These are phyloP conservation scores for Phytophthora sp. DNA, from an alignment of 352 stramenopile genomes.

Conservation along the genomic window DNA sequence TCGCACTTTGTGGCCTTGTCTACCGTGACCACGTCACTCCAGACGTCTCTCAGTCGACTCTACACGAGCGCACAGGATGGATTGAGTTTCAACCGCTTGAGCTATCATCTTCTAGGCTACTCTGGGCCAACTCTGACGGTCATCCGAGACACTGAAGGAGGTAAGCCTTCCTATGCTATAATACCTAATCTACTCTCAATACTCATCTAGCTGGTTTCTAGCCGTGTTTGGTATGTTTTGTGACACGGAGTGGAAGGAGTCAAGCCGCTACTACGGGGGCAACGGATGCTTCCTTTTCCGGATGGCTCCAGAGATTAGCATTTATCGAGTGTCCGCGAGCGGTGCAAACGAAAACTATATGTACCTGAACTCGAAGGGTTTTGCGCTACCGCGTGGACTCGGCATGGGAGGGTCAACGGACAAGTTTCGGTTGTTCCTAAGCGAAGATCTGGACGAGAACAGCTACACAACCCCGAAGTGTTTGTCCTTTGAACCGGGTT, in stretches of 20 bases:
- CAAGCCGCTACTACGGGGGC: constrained; percentile 78
- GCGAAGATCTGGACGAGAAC: constrained; percentile 84
- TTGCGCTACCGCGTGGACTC: constrained; percentile 71
- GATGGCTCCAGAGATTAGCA: constrained; percentile 59
- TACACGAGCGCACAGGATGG: constrained; percentile 86
- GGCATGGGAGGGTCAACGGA: constrained; percentile 80
- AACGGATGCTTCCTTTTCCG: constrained; percentile 87
- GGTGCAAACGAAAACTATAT: constrained; percentile 75
- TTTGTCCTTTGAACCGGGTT: constrained; percentile 73
- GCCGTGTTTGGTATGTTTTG: constrained; percentile 89
- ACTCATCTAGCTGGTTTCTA: constrained; percentile 24
- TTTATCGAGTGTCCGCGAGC: constrained; percentile 62
- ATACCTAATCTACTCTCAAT: not conserved
- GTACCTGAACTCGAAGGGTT: constrained; percentile 90
- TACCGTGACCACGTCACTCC: constrained; percentile 57
- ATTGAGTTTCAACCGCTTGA: constrained; percentile 84
- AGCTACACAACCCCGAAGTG: constrained; percentile 83
- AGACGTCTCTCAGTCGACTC: constrained; percentile 63
- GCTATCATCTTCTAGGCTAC: constrained; percentile 85
- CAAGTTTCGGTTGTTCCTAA: constrained; percentile 80
- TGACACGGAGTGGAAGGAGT: constrained; percentile 87
- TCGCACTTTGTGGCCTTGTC: constrained; percentile 74
- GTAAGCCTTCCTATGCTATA: constrained; percentile 26
- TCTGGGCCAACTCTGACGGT: constrained; percentile 71
- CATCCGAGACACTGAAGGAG: constrained; percentile 72